These are phyloP conservation scores for Nothophaeocryptopus gaeumannii DNA, from an alignment of 2,329 filamentous ascomycete genomes.

Conservation along the genomic window DNA sequence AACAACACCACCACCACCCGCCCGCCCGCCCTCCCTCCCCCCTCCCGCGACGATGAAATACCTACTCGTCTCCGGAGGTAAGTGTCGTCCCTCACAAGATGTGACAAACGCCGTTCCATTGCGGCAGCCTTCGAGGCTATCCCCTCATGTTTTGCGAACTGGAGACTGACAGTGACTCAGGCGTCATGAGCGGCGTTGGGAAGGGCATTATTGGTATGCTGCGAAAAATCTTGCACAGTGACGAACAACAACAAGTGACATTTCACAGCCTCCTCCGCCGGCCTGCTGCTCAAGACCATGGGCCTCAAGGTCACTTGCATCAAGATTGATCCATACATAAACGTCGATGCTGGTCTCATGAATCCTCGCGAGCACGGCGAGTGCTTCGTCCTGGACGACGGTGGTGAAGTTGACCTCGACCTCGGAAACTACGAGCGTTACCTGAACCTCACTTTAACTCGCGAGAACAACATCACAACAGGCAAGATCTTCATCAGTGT, in stretches of 20 bases:
- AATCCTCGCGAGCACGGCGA: constrained; percentile 76
- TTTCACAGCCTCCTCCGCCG: constrained; percentile 61
- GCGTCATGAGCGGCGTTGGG: constrained; percentile 59
- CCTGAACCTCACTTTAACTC: constrained; percentile 74
- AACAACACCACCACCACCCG: too few species aligned
- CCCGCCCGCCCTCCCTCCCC: too few species aligned
- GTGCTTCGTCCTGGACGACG: constrained; percentile 82
- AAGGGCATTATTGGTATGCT: constrained; percentile 66
- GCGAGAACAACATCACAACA: constrained; percentile 94
- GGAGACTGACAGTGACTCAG: constrained; percentile 28
- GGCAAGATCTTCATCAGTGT: constrained; percentile 94
- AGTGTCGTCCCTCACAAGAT: constrained; percentile 34
- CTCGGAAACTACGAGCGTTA: constrained; percentile 78
- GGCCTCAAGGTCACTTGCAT: constrained; percentile 71
- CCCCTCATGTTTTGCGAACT: too few species aligned
- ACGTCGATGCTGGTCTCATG: constrained; percentile 73
- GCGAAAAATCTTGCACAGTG: constrained; percentile 3
- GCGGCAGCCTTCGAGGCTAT: too few species aligned
- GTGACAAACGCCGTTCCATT: too few species aligned
- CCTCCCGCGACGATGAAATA: constrained; percentile 65
- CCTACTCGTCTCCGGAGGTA: constrained; percentile 76
- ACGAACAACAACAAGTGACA: constrained; percentile 7
- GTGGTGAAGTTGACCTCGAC: constrained; percentile 73
- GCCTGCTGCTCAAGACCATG: constrained; percentile 73
- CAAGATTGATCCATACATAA: constrained; percentile 72